Percentiles rank a stretch among this genome's conserved stretches.
These are phyloP conservation scores for Trichoderma breve DNA, from an alignment of 2,329 filamentous ascomycete species.

Conservation along the genomic window DNA sequence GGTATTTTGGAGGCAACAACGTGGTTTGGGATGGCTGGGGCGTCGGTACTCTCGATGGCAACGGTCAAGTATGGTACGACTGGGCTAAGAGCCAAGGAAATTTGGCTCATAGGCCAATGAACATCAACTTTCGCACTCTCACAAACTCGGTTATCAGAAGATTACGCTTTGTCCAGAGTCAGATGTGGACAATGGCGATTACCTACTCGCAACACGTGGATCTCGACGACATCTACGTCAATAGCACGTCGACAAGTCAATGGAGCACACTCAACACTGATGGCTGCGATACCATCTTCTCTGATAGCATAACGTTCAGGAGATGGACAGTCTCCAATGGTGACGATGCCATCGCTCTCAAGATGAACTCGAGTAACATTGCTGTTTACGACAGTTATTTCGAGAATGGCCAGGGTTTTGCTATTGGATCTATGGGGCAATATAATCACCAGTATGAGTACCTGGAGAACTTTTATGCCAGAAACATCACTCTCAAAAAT, in stretches of 20 bases:
- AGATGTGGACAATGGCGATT: conserved; percentile 61
- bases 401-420: conserved; percentile 50
- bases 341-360: conserved; percentile 53
- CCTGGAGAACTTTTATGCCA: conserved; percentile 48
- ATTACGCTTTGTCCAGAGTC: conserved; percentile 52
- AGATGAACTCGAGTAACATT: conserved; percentile 57
- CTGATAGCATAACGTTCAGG: conserved; percentile 50
- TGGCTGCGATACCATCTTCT: conserved; percentile 51
- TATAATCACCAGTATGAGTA: conserved; percentile 48
- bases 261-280: conserved; percentile 41
- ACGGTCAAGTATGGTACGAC: conserved; percentile 60
- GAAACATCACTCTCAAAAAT: conserved; percentile 46
- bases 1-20: conserved; percentile 53
- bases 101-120: conserved; percentile 50
- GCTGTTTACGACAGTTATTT: conserved; percentile 48
- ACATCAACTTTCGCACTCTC: conserved; percentile 44
- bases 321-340: conserved; percentile 52
- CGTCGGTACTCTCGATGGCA: conserved; percentile 55
- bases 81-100: conserved; percentile 46
- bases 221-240: conserved; percentile 52
- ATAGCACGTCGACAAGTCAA: conserved; percentile 42
- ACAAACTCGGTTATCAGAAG: conserved; percentile 48
- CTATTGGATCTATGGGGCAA: conserved; percentile 58
- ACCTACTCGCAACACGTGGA: conserved; percentile 47
- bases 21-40: conserved; percentile 50